Base-by-base conservation (phyloP, 2,329 filamentous ascomycete genomes). In the Trichoderma gracile region DNA sequence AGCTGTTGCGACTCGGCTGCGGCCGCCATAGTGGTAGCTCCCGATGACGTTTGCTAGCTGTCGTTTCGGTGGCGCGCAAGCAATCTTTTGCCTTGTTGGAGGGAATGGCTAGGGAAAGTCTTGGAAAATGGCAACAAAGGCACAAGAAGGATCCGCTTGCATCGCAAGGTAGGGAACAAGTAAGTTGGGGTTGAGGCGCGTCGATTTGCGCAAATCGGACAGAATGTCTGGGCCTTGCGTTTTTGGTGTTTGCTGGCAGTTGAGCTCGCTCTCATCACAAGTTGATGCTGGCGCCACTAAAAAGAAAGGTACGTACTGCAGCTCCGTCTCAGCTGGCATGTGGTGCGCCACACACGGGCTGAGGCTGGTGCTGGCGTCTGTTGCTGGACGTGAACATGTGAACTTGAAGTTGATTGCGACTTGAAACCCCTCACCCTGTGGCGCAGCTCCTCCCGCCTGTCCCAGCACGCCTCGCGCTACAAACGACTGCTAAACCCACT, bases 1-100 rank as follows among this genome's bases (percentile, higher is more conserved):
- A 81, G 71, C 64, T 73, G 71, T 57, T 72, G 68, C 6, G 76
- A 27, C 3, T 73, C 74, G 19, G 71, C 67, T 8, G 70, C 63
- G 15, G 73, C 55, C 63, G 75, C 70, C 77, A 80, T 76, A 69
- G 61, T 63, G 70, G 64, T 54, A 59, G 23, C 25, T 38, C 21
- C 25, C 5, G 25, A 30, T 25, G 40, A 38, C 17, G 33, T 64
- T 43, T 40, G 25, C 23, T 17, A 40, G 59, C 59, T 23, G 27
- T 17, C 30, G 27, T 27, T 54, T 12, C 19, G 19, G 23, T 30
- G 17, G 43, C 25, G 12, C 30, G 14, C 25, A 57, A 19, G 42
- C 55, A 19, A 43, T 38, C 14, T n/a, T 25, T 14, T 14, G 27
- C 19, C n/a, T 33, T 17, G 3, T 9, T 43, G 21, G 33, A 9